A percentile compares a stretch with the other conserved stretches of the same genome.
Conservation (phyloP, 306 rosid genomes). For the Boehmeria nivea region DNA sequence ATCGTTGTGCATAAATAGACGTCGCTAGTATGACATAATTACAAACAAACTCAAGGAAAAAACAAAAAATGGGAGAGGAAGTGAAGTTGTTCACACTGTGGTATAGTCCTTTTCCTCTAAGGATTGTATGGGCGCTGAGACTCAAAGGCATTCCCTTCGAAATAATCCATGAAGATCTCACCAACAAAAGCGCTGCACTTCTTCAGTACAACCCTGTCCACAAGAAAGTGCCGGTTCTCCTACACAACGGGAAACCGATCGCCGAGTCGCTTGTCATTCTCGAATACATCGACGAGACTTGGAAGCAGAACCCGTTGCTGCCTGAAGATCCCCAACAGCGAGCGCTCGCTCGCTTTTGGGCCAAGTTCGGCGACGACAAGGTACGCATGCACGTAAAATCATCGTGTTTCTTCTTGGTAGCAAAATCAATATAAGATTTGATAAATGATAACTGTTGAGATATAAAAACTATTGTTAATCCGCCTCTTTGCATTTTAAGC, state of each 20-base stretch:
- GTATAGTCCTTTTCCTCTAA: constrained; percentile 24
- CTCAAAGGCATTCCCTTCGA: constrained; percentile 29
- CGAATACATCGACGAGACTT: constrained; percentile 25
- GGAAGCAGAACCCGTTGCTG: constrained; percentile 32
- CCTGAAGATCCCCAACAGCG: constrained; percentile 15
- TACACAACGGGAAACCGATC: background rate
- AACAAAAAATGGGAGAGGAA: too few species aligned
- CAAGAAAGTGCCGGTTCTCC: constrained; percentile 6
- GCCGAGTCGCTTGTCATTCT: constrained; percentile 9
- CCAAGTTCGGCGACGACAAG: constrained; percentile 23
- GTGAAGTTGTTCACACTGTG: constrained; percentile 21
- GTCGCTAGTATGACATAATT: too few species aligned
- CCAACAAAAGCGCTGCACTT: constrained; percentile 33
- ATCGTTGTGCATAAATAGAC: too few species aligned
- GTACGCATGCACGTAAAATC: too few species aligned
- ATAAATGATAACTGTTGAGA: too few species aligned
- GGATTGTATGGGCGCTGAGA: constrained; percentile 36
- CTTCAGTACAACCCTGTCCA: constrained; percentile 26
- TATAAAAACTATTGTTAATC: too few species aligned
- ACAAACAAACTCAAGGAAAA: too few species aligned
- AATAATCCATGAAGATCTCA: constrained; percentile 29
- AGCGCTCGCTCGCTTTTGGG: constrained; percentile 36
- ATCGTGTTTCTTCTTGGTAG: too few species aligned
- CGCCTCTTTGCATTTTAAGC: too few species aligned
- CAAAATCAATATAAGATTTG: too few species aligned